Evolutionary conservation across 495 filamentous ascomycete genomes (phyloP), one percentile per base, ranked within the genome.

Genomic region (Saxophila tyrrhenica): DNA sequence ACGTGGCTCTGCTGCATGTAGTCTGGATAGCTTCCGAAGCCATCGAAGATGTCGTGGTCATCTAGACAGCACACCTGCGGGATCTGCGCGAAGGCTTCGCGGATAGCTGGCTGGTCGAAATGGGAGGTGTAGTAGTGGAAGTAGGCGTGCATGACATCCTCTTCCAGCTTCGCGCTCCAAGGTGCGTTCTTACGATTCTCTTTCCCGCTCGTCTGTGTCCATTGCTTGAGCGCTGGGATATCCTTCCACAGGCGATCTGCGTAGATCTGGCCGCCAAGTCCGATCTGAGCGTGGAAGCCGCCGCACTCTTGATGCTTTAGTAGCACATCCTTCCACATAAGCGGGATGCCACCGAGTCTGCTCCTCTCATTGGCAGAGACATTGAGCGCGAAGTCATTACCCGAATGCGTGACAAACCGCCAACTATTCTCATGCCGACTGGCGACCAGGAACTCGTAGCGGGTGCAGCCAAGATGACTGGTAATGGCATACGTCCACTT

Each of bases 401-500:
- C 89, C 2, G 87, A 94, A 50, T 92, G 92, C 23, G 89, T 86
- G 57, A 97, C 86, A 63, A 97, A 95, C n/a, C 94, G 82, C 92
- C 92, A 98, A 66, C 83, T 87, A 1, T 83, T 85, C 70, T 98
- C 94, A 62, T 84, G 71, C 44, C 89, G 82, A 8, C 89, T 90
- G 10, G 92, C 92, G 22, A 98, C 87, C n/a, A 96, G 78, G 65
- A 98, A 98, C 69, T 98, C 92, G 69, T 95, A 98, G 17, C 92
- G 79, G 3, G 92, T 96, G 72, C 92, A 97, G 15, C 92, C 92
- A 0, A 97, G 76, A 64, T 96, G 89, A 24, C 91, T 96, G 0
- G 94, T 97, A 51, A 98, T 92, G 7, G 92, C 92, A 65, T 98
- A 98, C 0, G 92, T 98, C 92, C 92, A 98, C 62, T 92, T 88